Conservation (phyloP, 1,284 basidiomycete genomes). For the Leucoagaricus sp. region DNA sequence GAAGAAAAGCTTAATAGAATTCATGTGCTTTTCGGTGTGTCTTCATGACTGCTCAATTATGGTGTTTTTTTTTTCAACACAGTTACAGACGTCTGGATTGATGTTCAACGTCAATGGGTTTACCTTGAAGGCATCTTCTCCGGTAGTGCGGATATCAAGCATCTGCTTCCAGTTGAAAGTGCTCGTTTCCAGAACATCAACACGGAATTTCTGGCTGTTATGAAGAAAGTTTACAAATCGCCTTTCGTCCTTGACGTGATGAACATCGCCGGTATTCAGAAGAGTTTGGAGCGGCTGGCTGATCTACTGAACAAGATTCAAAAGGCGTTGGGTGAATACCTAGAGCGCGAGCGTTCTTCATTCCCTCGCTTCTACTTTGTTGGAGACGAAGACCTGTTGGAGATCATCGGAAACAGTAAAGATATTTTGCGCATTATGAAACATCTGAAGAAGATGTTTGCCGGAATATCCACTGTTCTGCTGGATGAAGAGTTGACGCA, state of each 20-base stretch:
- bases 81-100: constrained; percentile 93
- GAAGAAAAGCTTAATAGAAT: constrained; percentile 95
- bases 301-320: constrained; percentile 98
- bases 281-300: constrained; percentile 94
- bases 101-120: constrained; percentile 99
- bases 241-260: constrained; percentile 97
- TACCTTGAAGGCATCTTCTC: constrained; percentile 99
- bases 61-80: constrained; percentile 5
- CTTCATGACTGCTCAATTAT: constrained; percentile 1
- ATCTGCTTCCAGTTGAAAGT: constrained; percentile 96
- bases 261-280: constrained; percentile 95
- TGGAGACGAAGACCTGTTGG: constrained; percentile 97
- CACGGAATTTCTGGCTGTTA: constrained; percentile 95
- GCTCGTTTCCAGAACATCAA: constrained; percentile 99
- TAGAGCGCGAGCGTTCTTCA: constrained; percentile 94
- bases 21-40: constrained; percentile 90
- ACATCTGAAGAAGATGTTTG: constrained; percentile 99
- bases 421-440: constrained; percentile 98
- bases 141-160: constrained; percentile 98
- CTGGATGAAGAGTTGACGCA: constrained; percentile 89
- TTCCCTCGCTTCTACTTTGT: constrained; percentile 99
- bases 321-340: constrained; percentile 98
- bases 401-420: constrained; percentile 99
- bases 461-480: constrained; percentile 88
- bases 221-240: constrained; percentile 99